Evolutionary conservation across 192 early-diverging fungal species (phyloP).

Genomic region (Mortierella claussenii): DNA sequence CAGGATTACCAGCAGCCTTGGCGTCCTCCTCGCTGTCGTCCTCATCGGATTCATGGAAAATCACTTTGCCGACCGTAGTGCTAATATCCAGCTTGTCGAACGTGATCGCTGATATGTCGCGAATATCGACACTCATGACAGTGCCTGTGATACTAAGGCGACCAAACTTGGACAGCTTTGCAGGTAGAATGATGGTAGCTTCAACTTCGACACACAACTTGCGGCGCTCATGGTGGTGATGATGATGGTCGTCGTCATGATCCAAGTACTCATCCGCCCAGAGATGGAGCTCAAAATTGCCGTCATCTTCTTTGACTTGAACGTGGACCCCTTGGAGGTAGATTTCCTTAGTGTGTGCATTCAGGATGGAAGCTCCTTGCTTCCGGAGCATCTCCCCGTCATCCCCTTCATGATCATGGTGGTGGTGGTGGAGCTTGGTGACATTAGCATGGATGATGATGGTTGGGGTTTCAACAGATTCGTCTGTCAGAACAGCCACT

Average conservation of each 20-base stretch:
- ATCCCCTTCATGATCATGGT: background rate
- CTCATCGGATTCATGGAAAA: background rate
- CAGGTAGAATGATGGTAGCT: constrained; percentile 1
- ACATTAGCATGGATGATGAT: constrained; percentile 9
- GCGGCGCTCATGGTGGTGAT: constrained; percentile 2
- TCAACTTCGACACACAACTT: constrained; percentile 10
- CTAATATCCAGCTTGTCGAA: background rate
- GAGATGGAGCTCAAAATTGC: background rate
- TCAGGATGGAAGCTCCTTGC: background rate
- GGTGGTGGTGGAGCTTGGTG: background rate
- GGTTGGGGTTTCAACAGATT: background rate
- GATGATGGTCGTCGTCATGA: background rate
- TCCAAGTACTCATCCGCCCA: constrained; percentile 12
- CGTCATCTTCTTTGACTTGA: background rate
- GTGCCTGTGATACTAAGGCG: constrained; percentile 6
- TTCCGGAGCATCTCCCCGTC: background rate
- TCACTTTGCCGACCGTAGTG: background rate
- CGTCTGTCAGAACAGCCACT: background rate
- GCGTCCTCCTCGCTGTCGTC: background rate
- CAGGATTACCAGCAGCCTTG: too few relatives aligned
- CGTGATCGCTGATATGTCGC: background rate
- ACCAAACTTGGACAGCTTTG: constrained; percentile 4
- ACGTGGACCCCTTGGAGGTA: constrained; percentile 3
- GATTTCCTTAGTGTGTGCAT: background rate
- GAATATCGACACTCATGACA: constrained; percentile 1